Evolutionary conservation across 192 early-diverging fungal genomes (phyloP).

Genomic region (Rhizophlyctis rosea): DNA sequence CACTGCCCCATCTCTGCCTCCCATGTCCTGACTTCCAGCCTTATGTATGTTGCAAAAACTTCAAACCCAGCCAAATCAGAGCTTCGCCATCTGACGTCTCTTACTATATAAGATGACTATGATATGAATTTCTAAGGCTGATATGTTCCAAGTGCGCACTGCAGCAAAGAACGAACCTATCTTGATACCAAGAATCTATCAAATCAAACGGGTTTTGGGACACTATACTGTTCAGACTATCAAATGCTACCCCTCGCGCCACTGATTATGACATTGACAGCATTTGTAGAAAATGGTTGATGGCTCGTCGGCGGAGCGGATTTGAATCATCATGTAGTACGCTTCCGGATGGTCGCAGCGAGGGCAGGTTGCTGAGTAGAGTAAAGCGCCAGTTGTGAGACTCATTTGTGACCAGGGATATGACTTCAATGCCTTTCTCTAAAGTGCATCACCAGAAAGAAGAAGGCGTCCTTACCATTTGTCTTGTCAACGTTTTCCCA

Average conservation of each 20-base stretch:
- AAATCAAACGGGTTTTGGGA: too few species aligned
- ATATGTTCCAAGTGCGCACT: too few species aligned
- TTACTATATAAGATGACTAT: too few species aligned
- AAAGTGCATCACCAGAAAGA: not conserved
- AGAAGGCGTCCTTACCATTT: constrained; percentile 25
- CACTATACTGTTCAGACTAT: too few species aligned
- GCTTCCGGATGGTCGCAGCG: constrained; percentile 43
- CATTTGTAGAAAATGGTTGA: constrained; percentile 84
- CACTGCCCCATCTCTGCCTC: too few species aligned
- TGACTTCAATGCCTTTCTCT: not conserved
- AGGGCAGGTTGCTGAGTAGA: constrained; percentile 35
- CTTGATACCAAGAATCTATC: too few species aligned
- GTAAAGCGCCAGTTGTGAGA: not conserved
- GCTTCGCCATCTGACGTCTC: too few species aligned
- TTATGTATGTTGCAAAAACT: too few species aligned
- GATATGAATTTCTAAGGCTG: too few species aligned
- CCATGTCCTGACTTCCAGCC: too few species aligned
- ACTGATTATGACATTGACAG: constrained; percentile 20
- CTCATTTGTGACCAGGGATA: not conserved
- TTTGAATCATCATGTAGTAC: constrained; percentile 85
- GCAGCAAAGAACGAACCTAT: too few species aligned
- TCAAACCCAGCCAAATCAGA: too few species aligned
- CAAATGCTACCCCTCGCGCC: constrained; percentile 27
- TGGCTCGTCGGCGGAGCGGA: constrained; percentile 93
- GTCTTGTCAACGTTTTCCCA: constrained; percentile 81